Conservation (phyloP, 73 alveolate genomes). For the Stentor coeruleus region DNA sequence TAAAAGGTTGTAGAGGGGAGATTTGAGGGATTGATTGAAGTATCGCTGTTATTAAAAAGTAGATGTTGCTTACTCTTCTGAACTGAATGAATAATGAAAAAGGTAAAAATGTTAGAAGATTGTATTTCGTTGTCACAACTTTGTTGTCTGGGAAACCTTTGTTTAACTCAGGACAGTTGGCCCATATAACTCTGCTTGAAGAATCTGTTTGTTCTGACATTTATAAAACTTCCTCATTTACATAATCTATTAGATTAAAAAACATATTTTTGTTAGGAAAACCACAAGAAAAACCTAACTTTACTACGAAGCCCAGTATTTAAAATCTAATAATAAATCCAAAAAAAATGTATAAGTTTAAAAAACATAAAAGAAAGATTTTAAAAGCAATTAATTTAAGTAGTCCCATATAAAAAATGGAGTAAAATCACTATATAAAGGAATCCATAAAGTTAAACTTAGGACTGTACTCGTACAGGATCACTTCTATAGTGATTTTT, state of each 20-base stretch:
- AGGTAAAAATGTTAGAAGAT: slow-evolving; percentile 61
- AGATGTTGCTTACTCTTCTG: slow-evolving; percentile 69
- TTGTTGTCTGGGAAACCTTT: slow-evolving; percentile 47
- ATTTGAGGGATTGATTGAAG: slow-evolving; percentile 71
- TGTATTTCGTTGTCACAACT: slow-evolving; percentile 77
- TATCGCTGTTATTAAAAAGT: slow-evolving; percentile 64
- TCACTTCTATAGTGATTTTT: slow-evolving; percentile 89
- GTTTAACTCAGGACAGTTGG: too few relatives aligned
- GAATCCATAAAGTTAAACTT: slow-evolving; percentile 22
- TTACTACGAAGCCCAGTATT: too few relatives aligned
- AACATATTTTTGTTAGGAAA: too few relatives aligned
- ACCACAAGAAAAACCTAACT: too few relatives aligned
- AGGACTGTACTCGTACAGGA: slow-evolving; percentile 97
- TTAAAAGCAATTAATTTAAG: too few relatives aligned
- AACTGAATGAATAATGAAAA: slow-evolving; percentile 58
- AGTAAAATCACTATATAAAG: neutral
- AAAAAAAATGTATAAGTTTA: too few relatives aligned
- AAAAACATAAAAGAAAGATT: too few relatives aligned
- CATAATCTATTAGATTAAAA: too few relatives aligned
- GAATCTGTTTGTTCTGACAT: too few relatives aligned
- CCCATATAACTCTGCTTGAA: too few relatives aligned
- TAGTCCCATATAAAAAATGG: slow-evolving; percentile 28
- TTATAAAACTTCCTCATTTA: too few relatives aligned
- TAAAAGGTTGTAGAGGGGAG: slow-evolving; percentile 62
- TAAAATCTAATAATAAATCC: too few relatives aligned